Conservation (phyloP, 2,329 filamentous ascomycete species). For the Fonsecaea erecta region DNA sequence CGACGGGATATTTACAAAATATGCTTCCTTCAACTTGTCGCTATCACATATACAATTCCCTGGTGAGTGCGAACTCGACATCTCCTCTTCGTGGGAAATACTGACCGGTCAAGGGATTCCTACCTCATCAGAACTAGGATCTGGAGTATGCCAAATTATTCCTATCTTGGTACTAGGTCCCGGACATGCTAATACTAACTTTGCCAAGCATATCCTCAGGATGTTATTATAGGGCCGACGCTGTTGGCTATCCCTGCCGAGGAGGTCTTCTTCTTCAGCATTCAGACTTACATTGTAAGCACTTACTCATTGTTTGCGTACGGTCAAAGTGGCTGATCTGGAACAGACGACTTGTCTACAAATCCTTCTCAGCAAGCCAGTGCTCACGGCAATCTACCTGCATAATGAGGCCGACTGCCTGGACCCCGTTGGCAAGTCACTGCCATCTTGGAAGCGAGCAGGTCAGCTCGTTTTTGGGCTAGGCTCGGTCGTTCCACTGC, state of each 20-base stretch:
- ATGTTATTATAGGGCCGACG: conserved; percentile 66
- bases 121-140: conserved; percentile 70
- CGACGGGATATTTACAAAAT: conserved; percentile 67
- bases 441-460: conserved; percentile 48
- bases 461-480: conserved; percentile 58
- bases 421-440: conserved; percentile 41
- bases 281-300: conserved; percentile 70
- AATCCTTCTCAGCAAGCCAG: conserved; percentile 67
- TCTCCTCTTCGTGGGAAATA: neutral
- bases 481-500: conserved; percentile 38
- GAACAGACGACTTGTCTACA: conserved; percentile 66
- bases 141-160: conserved; percentile 56
- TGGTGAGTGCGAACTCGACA: conserved; percentile 53
- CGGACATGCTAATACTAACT: conserved; percentile 22
- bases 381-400: conserved; percentile 61
- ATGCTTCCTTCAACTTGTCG: conserved; percentile 64
- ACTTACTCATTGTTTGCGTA: neutral
- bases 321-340: conserved; percentile 4
- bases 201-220: conserved; percentile 62
- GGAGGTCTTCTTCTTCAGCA: conserved; percentile 76
- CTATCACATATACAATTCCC: conserved; percentile 70
- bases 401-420: conserved; percentile 44
- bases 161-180: neutral
- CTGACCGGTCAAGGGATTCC: conserved; percentile 56
- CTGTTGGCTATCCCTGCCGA: conserved; percentile 70